A percentile compares a stretch with the other conserved stretches of the same genome.
Evolutionary conservation across 306 rosid genomes (phyloP).

Genomic region (Cicer pinnatifidum): DNA sequence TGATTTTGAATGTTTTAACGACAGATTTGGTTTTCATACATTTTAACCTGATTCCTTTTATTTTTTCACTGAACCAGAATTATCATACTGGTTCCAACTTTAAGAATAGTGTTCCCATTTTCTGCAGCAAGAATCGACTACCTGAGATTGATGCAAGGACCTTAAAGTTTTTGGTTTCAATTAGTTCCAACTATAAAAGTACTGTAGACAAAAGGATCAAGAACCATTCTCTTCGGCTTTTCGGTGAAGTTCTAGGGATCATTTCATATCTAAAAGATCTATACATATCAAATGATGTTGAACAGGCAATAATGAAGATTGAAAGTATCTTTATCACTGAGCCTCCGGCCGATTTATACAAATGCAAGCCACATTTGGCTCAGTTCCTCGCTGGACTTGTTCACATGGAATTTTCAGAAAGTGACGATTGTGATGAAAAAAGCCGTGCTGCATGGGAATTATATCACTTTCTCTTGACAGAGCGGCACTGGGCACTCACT

Average conservation of each 20-base stretch:
- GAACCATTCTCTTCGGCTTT: constrained; percentile 61
- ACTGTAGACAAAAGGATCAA: constrained; percentile 56
- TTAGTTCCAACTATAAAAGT: constrained; percentile 55
- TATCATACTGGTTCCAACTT: constrained; percentile 12
- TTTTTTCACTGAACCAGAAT: constrained; percentile 27
- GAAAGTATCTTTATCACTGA: constrained; percentile 72
- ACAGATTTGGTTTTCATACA: background rate
- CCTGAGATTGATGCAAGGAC: constrained; percentile 68
- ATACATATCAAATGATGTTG: constrained; percentile 62
- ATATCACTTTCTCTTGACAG: constrained; percentile 77
- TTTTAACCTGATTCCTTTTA: constrained; percentile 28
- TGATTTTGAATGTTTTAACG: constrained; percentile 23
- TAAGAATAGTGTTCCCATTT: constrained; percentile 44
- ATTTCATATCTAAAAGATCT: constrained; percentile 62
- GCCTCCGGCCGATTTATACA: constrained; percentile 54
- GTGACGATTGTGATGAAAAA: constrained; percentile 57
- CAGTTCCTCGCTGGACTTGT: constrained; percentile 72
- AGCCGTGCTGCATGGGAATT: constrained; percentile 65
- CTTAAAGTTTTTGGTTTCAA: constrained; percentile 65
- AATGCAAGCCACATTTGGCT: constrained; percentile 86
- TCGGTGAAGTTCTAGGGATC: constrained; percentile 74
- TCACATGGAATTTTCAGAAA: constrained; percentile 65
- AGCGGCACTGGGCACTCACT: constrained; percentile 80
- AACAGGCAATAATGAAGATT: constrained; percentile 65
- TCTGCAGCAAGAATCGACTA: constrained; percentile 52